Base-by-base conservation (phyloP, 2,329 filamentous ascomycete genomes). In the Ascocoryne sarcoides region DNA sequence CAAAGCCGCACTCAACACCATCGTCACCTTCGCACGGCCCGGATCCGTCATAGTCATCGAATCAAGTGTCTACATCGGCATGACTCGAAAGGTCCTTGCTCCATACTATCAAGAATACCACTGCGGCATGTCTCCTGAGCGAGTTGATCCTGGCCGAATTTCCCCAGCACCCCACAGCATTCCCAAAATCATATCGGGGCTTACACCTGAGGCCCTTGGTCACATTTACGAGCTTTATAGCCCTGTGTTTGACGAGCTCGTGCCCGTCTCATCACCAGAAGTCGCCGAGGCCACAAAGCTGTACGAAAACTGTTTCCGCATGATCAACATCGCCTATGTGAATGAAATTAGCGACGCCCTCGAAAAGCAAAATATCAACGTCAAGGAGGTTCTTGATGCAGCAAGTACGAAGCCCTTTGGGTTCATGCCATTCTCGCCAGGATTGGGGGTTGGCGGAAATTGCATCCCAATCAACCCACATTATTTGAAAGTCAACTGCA, bases 281-380 rank as follows among this genome's bases (percentile, higher is more conserved):
- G 70, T 73, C 1, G 72, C 72, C 1, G 72, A 75, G 54, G 74
- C 75, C 69, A 70, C 66, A 46, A 76, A 76, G 56, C 58, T 76
- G 10, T 76, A 73, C 50, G 71, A 75, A 44, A 76, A 75, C 51
- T 76, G 72, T 50, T 70, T 75, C 51, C 63, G 71, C 2, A 74
- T 73, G 66, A 59, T 75, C 10, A 64, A 64, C 49, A 71, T 73
- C 23, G 70, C 71, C 0, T 75, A 70, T 41, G 69, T 65, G 41
- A 75, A 75, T 47, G 71, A 75, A 45, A 73, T 75, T 67, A 69
- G 70, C 1, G 69, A 75, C 46, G 70, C 71, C 5, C 74, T 70
- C 39, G 39, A 55, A 5, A 44, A 56, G 0, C 62, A 67, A 34
- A 60, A 52, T 17, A 71, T 75, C 34, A 64, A 74, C 43, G 64